Base-by-base conservation (phyloP, 2,329 filamentous ascomycete genomes). In the Colletotrichum trifolii region DNA sequence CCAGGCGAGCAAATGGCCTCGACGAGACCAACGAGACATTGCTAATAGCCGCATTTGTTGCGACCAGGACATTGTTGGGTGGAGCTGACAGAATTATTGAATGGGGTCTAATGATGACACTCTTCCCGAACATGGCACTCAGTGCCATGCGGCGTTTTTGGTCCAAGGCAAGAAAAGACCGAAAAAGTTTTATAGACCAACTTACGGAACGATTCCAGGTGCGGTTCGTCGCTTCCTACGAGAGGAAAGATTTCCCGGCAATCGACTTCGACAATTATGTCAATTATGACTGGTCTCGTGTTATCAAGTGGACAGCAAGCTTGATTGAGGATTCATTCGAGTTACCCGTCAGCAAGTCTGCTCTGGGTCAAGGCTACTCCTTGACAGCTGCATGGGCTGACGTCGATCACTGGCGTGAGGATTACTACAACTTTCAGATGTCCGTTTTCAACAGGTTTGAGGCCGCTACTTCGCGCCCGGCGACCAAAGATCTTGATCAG, bases 221-320 rank as follows among this genome's bases (percentile, higher is more conserved):
- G 13, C 82, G 81, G 8, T 92, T 92, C 69, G 77, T 93, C 6
- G 76, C 82, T 50, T 91, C 91, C 0, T 93, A 93, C 69, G 85
- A 89, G 68, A 81, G 80, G 2, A 84, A 84, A 8, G 83, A 89
- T 66, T 69, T 94, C 1, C 83, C 87, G 2, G 74, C 81, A 2
- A 80, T 94, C 17, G 81, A 93, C 73, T 91, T 86, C 68, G 82
- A 91, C 54, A 78, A 90, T 49, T 81, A 88, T 0, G 74, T 84
- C 43, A 82, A 83, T 2, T 93, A 92, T 64, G 89, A 94, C 71
- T 94, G 92, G 91, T 77, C 80, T 9, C 76, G 74, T 5, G 75
- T 94, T 6, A 84, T 94, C 50, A 80, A 84, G 40, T 95, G 92
- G 92, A 84, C 89, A 3, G 54, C 65, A 8, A 45, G 56, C 13